Evolutionary conservation across 2,329 filamentous ascomycete species (phyloP).

Genomic region (Fusarium sp.): DNA sequence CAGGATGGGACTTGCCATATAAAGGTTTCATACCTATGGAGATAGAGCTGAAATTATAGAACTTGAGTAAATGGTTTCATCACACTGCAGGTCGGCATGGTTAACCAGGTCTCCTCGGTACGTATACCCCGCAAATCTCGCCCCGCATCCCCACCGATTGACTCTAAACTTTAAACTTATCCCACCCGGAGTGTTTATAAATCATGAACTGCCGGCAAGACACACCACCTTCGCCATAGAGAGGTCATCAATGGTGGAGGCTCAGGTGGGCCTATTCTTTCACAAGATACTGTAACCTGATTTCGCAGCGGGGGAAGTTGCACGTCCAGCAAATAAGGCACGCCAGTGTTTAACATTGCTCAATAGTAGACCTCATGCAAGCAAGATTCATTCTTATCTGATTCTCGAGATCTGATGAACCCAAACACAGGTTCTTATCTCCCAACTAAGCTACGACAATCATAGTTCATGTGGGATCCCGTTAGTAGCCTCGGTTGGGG

Average conservation of each 20-base stretch:
- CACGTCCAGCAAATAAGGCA: neutral
- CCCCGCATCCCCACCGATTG: neutral
- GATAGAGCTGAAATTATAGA: neutral
- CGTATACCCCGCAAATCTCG: neutral
- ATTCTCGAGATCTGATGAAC: neutral
- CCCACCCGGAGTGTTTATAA: neutral
- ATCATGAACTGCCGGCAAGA: neutral
- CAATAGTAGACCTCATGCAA: neutral
- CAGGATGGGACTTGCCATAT: too few relatives aligned
- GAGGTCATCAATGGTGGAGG: fast-evolving
- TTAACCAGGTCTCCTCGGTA: neutral
- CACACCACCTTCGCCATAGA: fast-evolving
- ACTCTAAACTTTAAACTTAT: neutral
- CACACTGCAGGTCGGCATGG: too few relatives aligned
- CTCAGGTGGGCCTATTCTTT: too few relatives aligned
- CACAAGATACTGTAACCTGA: fast-evolving
- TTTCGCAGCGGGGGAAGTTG: fast-evolving
- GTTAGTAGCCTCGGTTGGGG: neutral
- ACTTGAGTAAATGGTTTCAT: neutral
- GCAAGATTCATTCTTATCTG: neutral
- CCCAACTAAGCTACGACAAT: neutral
- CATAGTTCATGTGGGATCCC: neutral
- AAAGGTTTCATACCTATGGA: too few relatives aligned
- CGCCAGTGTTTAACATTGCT: neutral
- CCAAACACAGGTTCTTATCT: neutral